Evolutionary conservation across 2,329 filamentous ascomycete genomes (phyloP).

Genomic region (Trichoderma pleuroti): DNA sequence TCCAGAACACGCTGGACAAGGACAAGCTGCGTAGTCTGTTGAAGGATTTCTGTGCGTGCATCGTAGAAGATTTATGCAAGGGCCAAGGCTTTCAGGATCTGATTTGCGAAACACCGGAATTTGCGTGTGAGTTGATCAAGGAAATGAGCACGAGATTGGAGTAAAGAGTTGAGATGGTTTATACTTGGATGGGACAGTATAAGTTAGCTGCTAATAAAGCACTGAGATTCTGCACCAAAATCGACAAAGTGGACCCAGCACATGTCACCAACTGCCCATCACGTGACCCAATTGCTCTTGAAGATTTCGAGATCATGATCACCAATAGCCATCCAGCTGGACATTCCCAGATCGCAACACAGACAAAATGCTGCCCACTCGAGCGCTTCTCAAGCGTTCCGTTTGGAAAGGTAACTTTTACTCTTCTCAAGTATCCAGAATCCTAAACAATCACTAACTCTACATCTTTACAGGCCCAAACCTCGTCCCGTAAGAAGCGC

Average conservation of each 20-base stretch:
- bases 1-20: neutral
- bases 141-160: neutral
- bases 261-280: constrained; percentile 1
- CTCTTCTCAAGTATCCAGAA: neutral
- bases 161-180: neutral
- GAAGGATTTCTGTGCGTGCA: neutral
- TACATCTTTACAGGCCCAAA: constrained; percentile 42
- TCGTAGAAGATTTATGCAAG: neutral
- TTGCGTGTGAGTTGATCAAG: neutral
- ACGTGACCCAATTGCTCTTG: constrained; percentile 6
- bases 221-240: neutral
- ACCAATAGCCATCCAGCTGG: neutral
- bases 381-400: constrained; percentile 67
- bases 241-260: neutral
- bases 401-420: constrained; percentile 74
- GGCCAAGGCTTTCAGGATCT: neutral
- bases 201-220: neutral
- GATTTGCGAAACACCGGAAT: neutral
- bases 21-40: neutral
- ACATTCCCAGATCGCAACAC: neutral
- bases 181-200: neutral
- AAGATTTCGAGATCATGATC: constrained; percentile 14
- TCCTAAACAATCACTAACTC: neutral
- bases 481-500: constrained; percentile 49
- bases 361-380: constrained; percentile 63